These are phyloP conservation scores for Talaromyces liani DNA, from an alignment of 495 filamentous ascomycete genomes.

Conservation along the genomic window DNA sequence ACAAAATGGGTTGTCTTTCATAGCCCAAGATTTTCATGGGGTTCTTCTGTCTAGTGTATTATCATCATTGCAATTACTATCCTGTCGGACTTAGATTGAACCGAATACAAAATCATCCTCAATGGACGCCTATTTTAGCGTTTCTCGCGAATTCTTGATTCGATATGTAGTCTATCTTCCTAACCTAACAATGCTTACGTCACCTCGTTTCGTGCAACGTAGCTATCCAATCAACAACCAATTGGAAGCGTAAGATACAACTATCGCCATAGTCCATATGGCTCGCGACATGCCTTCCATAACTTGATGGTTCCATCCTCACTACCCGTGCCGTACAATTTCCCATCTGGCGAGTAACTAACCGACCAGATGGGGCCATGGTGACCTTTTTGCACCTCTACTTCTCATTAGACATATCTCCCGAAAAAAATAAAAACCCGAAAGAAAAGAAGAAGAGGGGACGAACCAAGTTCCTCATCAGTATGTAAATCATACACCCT, in stretches of 20 bases:
- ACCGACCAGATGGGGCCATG: conserved; percentile 96
- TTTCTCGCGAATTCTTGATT: not conserved
- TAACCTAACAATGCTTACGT: not conserved
- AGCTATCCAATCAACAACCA: not conserved
- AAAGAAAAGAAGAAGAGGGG: not conserved
- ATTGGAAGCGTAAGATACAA: not conserved
- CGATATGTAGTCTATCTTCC: not conserved
- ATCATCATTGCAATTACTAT: not conserved
- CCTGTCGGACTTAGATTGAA: not conserved
- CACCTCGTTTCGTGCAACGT: not conserved
- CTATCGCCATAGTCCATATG: conserved; percentile 61
- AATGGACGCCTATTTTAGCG: no score
- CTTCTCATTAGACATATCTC: not conserved
- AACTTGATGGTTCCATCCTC: conserved; percentile 98
- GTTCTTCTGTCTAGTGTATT: not conserved
- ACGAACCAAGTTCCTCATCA: conserved; percentile 64
- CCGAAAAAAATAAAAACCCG: not conserved
- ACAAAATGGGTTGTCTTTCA: not conserved
- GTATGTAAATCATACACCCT: conserved; percentile 82
- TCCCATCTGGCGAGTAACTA: conserved; percentile 88
- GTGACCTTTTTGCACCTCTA: conserved; percentile 91
- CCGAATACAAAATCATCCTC: not conserved
- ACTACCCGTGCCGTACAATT: conserved; percentile 90
- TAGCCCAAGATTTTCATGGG: not conserved
- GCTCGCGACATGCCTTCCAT: conserved; percentile 65